phyloP scores from a whole-genome alignment of 2,329 filamentous ascomycete species.

The Blastomyces silverae region DNA sequence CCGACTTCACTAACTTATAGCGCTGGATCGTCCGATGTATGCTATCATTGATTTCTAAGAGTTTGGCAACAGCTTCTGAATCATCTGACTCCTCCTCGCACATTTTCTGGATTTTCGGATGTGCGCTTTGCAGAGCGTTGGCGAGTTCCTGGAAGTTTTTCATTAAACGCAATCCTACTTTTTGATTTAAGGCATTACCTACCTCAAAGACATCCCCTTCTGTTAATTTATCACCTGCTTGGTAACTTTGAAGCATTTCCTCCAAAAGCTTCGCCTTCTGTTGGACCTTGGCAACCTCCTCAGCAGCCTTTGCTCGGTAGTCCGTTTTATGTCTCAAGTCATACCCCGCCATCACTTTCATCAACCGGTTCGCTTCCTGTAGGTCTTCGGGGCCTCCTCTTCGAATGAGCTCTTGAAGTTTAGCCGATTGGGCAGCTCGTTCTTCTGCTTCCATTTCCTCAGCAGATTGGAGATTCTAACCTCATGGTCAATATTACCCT shows the following conservation, averaged over 20 bases:
- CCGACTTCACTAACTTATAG: conserved; percentile 94
- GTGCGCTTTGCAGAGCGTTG: conserved; percentile 79
- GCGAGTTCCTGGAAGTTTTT: conserved; percentile 62
- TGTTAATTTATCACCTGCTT: conserved; percentile 69
- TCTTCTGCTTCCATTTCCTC: conserved; percentile 99
- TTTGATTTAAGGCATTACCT: conserved; percentile 26
- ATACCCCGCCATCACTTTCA: conserved; percentile 99
- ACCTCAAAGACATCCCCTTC: conserved; percentile 64
- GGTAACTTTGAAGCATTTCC: conserved; percentile 81
- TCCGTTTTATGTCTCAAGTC: conserved; percentile 94
- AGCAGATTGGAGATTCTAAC: conserved; percentile 82
- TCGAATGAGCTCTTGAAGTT: conserved; percentile 92
- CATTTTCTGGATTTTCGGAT: conserved; percentile 99
- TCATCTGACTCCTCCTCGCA: conserved; percentile 98
- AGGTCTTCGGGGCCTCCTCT: conserved; percentile 86
- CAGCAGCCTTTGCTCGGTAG: conserved; percentile 93
- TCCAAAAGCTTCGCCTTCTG: conserved; percentile 89
- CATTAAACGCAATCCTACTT: conserved; percentile 9
- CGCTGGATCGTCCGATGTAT: conserved; percentile 95
- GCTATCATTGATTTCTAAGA: conserved; percentile 96
- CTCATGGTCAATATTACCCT: conserved; percentile 25
- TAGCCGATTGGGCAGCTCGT: conserved; percentile 89
- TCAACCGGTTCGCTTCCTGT: conserved; percentile 92
- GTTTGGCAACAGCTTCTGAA: conserved; percentile 86
- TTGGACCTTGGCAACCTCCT: conserved; percentile 90